phyloP scores from a whole-genome alignment of 2,329 filamentous ascomycete species.

The Pseudogymnoascus sp. region DNA sequence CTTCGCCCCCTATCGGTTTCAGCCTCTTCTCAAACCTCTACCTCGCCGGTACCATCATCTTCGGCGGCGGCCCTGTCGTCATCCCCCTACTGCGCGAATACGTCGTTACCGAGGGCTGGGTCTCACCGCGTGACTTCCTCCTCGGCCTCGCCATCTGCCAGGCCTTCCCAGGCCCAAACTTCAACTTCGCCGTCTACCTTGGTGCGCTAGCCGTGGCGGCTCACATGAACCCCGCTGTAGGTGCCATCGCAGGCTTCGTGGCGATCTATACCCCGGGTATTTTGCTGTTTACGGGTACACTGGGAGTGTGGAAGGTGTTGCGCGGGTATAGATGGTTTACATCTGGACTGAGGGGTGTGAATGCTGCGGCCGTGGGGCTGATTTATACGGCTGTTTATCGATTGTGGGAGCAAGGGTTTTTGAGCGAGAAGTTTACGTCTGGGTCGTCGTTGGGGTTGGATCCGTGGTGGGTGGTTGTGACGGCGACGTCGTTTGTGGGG shows the following conservation, averaged over 20 bases:
- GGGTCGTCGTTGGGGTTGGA: conserved; percentile 49
- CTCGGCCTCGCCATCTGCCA: conserved; percentile 66
- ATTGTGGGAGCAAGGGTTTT: conserved; percentile 53
- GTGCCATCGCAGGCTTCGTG: conserved; percentile 41
- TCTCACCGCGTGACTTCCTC: conserved; percentile 61
- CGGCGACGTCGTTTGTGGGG: conserved; percentile 40
- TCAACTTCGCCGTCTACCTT: conserved; percentile 53
- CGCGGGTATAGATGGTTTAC: conserved; percentile 39
- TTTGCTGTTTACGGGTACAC: conserved; percentile 40
- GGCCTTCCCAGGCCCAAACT: conserved; percentile 57
- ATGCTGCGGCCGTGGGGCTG: conserved; percentile 51
- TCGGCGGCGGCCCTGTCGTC: conserved; percentile 55
- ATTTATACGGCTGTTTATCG: conserved; percentile 58
- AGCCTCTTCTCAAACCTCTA: conserved; percentile 65
- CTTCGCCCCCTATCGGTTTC: conserved; percentile 39
- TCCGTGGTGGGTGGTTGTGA: conserved; percentile 56
- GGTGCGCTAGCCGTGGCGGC: conserved; percentile 40
- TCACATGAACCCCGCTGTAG: conserved; percentile 19
- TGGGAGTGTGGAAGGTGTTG: conserved; percentile 48
- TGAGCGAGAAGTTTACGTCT: conserved; percentile 39
- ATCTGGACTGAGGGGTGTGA: conserved; percentile 45
- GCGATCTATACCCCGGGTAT: conserved; percentile 47
- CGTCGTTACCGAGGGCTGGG: conserved; percentile 62
- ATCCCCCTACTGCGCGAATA: conserved; percentile 55
- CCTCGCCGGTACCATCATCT: conserved; percentile 54